phyloP scores from a whole-genome alignment of 2,329 filamentous ascomycete species.

The Nemania serpens region DNA sequence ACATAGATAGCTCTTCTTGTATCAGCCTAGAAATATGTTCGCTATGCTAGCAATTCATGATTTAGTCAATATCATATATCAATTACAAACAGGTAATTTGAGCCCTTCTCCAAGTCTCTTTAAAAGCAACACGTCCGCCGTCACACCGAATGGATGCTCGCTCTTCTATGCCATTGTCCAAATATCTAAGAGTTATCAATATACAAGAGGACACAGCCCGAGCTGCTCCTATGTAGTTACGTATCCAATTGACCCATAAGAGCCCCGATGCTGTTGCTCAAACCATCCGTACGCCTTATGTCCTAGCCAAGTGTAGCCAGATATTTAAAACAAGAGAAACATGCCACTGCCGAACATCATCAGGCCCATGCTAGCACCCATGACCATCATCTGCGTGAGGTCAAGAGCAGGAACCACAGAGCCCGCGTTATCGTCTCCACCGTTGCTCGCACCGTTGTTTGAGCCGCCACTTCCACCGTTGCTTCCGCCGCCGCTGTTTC shows the following conservation, averaged over 20 bases:
- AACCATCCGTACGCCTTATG: constrained; percentile 11
- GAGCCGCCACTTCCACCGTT: background rate
- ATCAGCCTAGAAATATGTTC: too few relatives aligned
- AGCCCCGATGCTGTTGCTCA: background rate
- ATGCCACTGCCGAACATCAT: constrained; percentile 43
- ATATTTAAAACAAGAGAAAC: constrained; percentile 34
- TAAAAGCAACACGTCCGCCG: background rate
- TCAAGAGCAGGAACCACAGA: constrained; percentile 29
- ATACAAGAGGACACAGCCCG: background rate
- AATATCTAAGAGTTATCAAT: background rate
- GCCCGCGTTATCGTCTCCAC: constrained; percentile 24
- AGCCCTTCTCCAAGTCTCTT: too few relatives aligned
- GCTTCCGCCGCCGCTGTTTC: background rate
- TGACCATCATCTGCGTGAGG: constrained; percentile 33
- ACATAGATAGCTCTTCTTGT: too few relatives aligned
- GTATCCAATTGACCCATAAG: background rate
- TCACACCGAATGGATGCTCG: background rate
- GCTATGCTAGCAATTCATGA: too few relatives aligned
- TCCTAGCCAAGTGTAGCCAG: constrained; percentile 6
- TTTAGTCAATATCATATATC: too few relatives aligned
- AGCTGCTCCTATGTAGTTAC: background rate
- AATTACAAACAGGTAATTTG: too few relatives aligned
- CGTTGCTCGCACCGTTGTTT: too few relatives aligned
- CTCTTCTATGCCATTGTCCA: background rate
- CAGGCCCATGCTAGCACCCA: constrained; percentile 41